Base-by-base conservation (phyloP, 1,284 basidiomycete species). In the Singerocomus rubriflavus region DNA sequence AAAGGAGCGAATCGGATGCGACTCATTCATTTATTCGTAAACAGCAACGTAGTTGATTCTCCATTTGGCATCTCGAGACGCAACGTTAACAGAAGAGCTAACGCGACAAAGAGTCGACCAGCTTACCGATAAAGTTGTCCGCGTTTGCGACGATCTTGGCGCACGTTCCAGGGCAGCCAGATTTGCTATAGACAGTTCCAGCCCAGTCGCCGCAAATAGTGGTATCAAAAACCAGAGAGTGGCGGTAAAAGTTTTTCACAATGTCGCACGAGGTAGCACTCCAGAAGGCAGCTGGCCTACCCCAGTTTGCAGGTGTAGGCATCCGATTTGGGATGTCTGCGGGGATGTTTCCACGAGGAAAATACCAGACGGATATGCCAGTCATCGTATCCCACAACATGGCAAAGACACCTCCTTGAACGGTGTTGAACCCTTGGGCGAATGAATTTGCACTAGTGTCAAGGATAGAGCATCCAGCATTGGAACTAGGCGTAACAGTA, bases 291-390 rank as follows among this genome's bases (percentile, higher is more conserved):
- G 68, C 71, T 2, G 91, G 88, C 14, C 63, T 65, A 10, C 82
- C 81, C 91, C 91, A 93, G 3, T 60, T 66, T 3, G 68, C 59
- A 3, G 90, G 90, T 50, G 79, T 65, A 2, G 88, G 90, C 12
- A 58, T 66, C 50, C 75, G 66, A 9, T 62, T 62, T 2, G 67
- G 71, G 64, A 93, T 82, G 65, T 94, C 90, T 5, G 57, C 40
- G 0, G 92, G 92, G 44, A 94, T 82, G 4, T 73, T 63, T 31
- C 56, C 61, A 34, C 91, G 79, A 27, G 78, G 60, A 73, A 91
- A 93, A 65, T 80, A 80, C 88, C 89, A 96, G 47, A 93, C 76
- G 38, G 73, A 77, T 66, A 96, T 83, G 3, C 87, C 90, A 5
- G 67, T 0, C 6, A 17, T 64, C 17, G 61, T 60, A 57, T 86